Percentiles rank a stretch among this genome's conserved stretches.
Conservation (phyloP, 1,284 basidiomycete genomes). For the Moesziomyces parantarcticus region DNA sequence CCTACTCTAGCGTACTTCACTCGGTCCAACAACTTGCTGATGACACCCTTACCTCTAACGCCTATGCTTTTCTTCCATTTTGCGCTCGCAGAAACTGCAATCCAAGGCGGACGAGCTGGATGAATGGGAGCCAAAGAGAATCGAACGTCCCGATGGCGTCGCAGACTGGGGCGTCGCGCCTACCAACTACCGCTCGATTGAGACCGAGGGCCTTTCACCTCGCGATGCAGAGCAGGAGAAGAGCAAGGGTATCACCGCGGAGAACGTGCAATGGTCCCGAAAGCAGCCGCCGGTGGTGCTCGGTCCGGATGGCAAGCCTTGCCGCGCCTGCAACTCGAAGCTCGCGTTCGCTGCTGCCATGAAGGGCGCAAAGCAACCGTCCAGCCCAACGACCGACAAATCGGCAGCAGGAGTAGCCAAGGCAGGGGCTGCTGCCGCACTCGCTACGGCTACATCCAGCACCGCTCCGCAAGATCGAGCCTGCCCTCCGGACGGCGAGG, state of each 20-base stretch:
- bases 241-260: slow-evolving; percentile 21
- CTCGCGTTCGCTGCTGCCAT: slow-evolving; percentile 62
- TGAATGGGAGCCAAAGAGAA: slow-evolving; percentile 88
- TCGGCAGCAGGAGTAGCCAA: slow-evolving; percentile 2
- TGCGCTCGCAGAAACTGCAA: slow-evolving; percentile 44
- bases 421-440: slow-evolving; percentile 9
- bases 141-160: slow-evolving; percentile 81
- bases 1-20: background rate
- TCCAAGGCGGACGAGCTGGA: slow-evolving; percentile 78
- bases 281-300: slow-evolving; percentile 49
- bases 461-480: background rate
- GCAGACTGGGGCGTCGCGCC: slow-evolving; percentile 89
- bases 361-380: slow-evolving; percentile 31
- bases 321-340: slow-evolving; percentile 64
- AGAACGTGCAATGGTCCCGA: slow-evolving; percentile 16
- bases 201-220: slow-evolving; percentile 68
- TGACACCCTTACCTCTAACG: background rate
- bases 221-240: slow-evolving; percentile 20
- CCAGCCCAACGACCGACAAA: background rate
- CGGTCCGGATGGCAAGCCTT: slow-evolving; percentile 66
- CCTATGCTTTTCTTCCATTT: background rate
- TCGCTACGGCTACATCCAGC: slow-evolving; percentile 5
- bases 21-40: background rate
- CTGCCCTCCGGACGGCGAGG: slow-evolving; percentile 65
- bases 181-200: slow-evolving; percentile 21